These are phyloP conservation scores for Eimeria maxima DNA, from an alignment of 169 alveolate species.

Conservation along the genomic window DNA sequence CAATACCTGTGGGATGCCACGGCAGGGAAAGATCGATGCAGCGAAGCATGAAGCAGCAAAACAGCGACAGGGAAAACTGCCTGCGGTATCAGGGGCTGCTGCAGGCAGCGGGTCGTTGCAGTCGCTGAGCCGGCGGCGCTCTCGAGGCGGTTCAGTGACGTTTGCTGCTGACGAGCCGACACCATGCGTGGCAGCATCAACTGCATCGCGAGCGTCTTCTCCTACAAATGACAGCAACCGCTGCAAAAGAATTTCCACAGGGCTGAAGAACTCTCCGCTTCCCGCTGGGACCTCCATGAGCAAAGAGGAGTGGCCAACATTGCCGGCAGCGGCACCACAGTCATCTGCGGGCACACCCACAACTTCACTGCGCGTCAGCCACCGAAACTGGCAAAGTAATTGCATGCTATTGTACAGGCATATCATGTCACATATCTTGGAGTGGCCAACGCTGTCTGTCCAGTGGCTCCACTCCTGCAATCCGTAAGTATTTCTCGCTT, in stretches of 20 bases:
- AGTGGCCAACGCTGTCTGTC: constrained; percentile 98
- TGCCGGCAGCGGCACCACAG: constrained; percentile 11
- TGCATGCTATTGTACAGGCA: constrained; percentile 97
- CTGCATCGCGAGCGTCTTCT: constrained; percentile 31
- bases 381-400: constrained; percentile 96
- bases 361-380: constrained; percentile 73
- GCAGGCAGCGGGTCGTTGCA: constrained; percentile 19
- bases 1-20: not conserved
- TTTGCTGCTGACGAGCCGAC: constrained; percentile 26
- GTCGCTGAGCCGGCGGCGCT: constrained; percentile 22
- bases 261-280: constrained; percentile 31
- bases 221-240: constrained; percentile 56
- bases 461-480: constrained; percentile 91
- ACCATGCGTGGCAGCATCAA: constrained; percentile 61
- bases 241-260: not conserved
- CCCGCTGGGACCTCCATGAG: constrained; percentile 56
- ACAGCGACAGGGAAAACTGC: constrained; percentile 12
- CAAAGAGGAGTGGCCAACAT: not conserved
- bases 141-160: constrained; percentile 73
- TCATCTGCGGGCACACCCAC: constrained; percentile 45
- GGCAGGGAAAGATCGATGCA: constrained; percentile 9
- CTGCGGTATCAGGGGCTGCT: constrained; percentile 27
- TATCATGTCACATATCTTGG: constrained; percentile 95
- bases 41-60: constrained; percentile 28
- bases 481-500: constrained; percentile 70